Conservation (phyloP, 495 filamentous ascomycete genomes). For the Trichoderma reesei region DNA sequence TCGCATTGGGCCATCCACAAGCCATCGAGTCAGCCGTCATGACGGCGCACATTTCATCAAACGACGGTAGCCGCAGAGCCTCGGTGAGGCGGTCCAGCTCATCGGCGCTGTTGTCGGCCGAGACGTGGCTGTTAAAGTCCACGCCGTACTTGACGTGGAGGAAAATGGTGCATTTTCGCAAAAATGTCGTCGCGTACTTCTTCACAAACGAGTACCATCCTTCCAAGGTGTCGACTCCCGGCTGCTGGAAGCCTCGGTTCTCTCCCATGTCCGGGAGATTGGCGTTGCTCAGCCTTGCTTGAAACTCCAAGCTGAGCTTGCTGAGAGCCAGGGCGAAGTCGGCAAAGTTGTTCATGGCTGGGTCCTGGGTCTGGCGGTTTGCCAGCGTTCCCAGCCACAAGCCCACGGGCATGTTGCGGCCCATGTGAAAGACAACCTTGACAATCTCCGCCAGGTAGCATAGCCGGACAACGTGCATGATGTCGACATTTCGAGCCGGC, state of each 20-base stretch:
- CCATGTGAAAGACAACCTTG: slow-evolving; percentile 54
- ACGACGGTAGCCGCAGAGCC: slow-evolving; percentile 60
- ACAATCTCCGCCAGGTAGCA: slow-evolving; percentile 90
- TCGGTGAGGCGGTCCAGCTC: slow-evolving; percentile 78
- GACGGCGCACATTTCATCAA: slow-evolving; percentile 64
- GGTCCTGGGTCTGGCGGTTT: slow-evolving; percentile 23
- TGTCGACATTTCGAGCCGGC: slow-evolving; percentile 48
- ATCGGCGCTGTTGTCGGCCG: slow-evolving; percentile 51
- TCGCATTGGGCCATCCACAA: slow-evolving; percentile 31
- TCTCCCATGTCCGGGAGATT: slow-evolving; percentile 12
- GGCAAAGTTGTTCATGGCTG: slow-evolving; percentile 33
- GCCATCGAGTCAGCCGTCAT: slow-evolving; percentile 31
- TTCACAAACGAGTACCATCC: slow-evolving; percentile 42
- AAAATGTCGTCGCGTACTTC: slow-evolving; percentile 80
- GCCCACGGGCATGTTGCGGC: slow-evolving; percentile 30
- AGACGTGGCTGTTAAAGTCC: slow-evolving; percentile 69
- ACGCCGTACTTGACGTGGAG: slow-evolving; percentile 82
- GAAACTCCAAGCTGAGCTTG: slow-evolving; percentile 22
- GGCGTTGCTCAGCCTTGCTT: slow-evolving; percentile 10
- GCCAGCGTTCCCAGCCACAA: slow-evolving; percentile 30
- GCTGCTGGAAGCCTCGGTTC: slow-evolving; percentile 34
- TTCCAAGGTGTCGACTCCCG: slow-evolving; percentile 31
- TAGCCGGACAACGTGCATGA: slow-evolving; percentile 73
- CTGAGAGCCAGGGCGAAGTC: slow-evolving; percentile 30
- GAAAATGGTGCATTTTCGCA: slow-evolving; percentile 76